Base-by-base conservation (phyloP, 805 yeast genomes). In the Yarrowia divulgata region DNA sequence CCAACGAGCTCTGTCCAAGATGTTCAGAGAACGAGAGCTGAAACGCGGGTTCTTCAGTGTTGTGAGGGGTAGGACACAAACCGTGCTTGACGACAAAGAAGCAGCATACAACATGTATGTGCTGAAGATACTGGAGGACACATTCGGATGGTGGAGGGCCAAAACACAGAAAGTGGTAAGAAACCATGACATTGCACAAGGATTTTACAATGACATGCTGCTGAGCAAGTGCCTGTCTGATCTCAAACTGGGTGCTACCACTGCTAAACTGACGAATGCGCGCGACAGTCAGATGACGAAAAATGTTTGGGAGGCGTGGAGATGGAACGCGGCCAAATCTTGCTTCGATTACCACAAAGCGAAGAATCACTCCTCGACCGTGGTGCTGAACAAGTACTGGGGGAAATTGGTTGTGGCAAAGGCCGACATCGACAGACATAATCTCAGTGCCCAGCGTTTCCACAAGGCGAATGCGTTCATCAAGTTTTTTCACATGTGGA, bases 291-390 rank as follows among this genome's bases (percentile, higher is more conserved):
- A 60, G 19, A 43, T 18, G 13, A 29, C n/a, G 29, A 45, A 13
- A 14, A 60, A 45, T 9, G 42, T 60, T 2, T 18, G 19, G 19
- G 52, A 43, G 4, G 52, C 52, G 12, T 60, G 66, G 66, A 60
- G 66, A 16, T 60, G 66, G 66, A 60, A 60, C 18, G 66, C 66
- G 18, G 66, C 66, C 16, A 48, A 45, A 34, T 32, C 66, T 14
- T 13, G 29, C 7, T 42, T 18, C 8, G 66, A 43, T 2, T 60
- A 12, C 42, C 32, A 34, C 37, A 42, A 60, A 32, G 66, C 52
- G 6, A n/a, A 13, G 19, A 23, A 16, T 1, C 18, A 45, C 14
- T 43, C 29, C 10, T 3, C 34, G 12, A 18, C 8, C 5, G 14
- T n/a, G 34, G 13, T 32, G 14, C 13, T 42, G 19, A n/a, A 6